Conservation (phyloP, 2,329 filamentous ascomycete species). For the Zalaria obscura region DNA sequence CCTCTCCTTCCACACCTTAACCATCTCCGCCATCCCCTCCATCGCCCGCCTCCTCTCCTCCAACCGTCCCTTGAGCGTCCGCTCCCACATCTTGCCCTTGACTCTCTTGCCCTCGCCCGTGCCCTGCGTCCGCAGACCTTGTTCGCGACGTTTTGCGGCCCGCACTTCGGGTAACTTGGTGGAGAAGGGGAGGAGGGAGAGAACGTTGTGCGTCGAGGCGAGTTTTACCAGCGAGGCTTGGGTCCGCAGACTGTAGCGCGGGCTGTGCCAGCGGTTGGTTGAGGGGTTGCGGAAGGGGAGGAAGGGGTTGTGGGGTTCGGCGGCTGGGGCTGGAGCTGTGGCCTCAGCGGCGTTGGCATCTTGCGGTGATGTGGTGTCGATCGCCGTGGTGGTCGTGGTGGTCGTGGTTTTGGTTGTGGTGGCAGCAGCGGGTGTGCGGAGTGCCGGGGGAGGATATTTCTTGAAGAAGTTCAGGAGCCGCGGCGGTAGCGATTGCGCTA, state of each 20-base stretch:
- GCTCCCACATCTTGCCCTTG: constrained; percentile 91
- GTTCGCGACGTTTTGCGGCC: constrained; percentile 59
- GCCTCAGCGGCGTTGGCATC: constrained; percentile 26
- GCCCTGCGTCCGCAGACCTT: constrained; percentile 74
- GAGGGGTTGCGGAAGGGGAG: constrained; percentile 59
- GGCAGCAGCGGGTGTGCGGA: constrained; percentile 22
- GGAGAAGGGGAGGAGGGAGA: constrained; percentile 17
- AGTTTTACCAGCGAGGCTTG: constrained; percentile 88
- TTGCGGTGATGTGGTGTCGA: too few species aligned
- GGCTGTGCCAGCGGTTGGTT: constrained; percentile 73
- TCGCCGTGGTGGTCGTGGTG: constrained; percentile 26
- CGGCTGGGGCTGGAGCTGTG: constrained; percentile 16
- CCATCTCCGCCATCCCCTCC: constrained; percentile 72
- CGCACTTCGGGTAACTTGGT: constrained; percentile 38
- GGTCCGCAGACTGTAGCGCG: constrained; percentile 66
- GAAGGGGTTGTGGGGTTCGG: constrained; percentile 56
- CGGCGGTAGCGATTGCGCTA: constrained; percentile 57
- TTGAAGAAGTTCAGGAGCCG: constrained; percentile 78
- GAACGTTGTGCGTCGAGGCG: constrained; percentile 42
- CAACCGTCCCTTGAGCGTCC: constrained; percentile 62
- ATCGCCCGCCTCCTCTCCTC: constrained; percentile 7
- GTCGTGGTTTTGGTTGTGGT: constrained; percentile 13
- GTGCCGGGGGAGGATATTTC: constrained; percentile 60
- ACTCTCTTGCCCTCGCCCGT: constrained; percentile 78
- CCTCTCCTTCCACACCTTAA: constrained; percentile 88